phyloP scores from a whole-genome alignment of 495 filamentous ascomycete genomes.

The Daldinia bambusicola region DNA sequence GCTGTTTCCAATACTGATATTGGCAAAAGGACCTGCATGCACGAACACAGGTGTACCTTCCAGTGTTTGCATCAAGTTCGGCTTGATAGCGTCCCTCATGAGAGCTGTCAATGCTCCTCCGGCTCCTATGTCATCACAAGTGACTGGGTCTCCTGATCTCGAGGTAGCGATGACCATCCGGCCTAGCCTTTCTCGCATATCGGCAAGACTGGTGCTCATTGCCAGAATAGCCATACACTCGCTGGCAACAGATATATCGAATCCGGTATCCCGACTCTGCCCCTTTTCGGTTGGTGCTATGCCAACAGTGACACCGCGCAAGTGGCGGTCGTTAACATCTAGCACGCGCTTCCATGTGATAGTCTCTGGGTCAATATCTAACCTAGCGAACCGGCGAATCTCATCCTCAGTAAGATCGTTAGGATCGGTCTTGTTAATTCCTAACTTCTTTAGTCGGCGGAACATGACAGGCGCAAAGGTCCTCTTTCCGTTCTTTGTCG shows the following conservation, averaged over 20 bases:
- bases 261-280: conserved; percentile 82
- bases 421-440: conserved; percentile 93
- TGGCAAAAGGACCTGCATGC: conserved; percentile 96
- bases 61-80: conserved; percentile 97
- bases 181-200: conserved; percentile 94
- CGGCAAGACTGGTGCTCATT: conserved; percentile 83
- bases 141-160: conserved; percentile 85
- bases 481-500: conserved; percentile 87
- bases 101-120: conserved; percentile 92
- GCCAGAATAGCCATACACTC: conserved; percentile 99
- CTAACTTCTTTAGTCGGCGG: conserved; percentile 90
- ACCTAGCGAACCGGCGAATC: conserved; percentile 82
- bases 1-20: conserved; percentile 96
- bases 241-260: conserved; percentile 96
- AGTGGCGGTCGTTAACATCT: conserved; percentile 95
- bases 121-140: conserved; percentile 92
- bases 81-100: conserved; percentile 98
- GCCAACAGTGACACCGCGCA: conserved; percentile 87
- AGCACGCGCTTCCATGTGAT: conserved; percentile 97
- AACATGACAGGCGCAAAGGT: conserved; percentile 90
- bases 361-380: conserved; percentile 95
- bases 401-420: conserved; percentile 91
- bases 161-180: conserved; percentile 97
- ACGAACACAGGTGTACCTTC: conserved; percentile 98
- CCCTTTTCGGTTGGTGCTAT: conserved; percentile 91